A percentile compares a stretch with the other conserved stretches of the same genome.
These are phyloP conservation scores for Oidiodendron maius DNA, from an alignment of 495 filamentous ascomycete species.

Conservation along the genomic window DNA sequence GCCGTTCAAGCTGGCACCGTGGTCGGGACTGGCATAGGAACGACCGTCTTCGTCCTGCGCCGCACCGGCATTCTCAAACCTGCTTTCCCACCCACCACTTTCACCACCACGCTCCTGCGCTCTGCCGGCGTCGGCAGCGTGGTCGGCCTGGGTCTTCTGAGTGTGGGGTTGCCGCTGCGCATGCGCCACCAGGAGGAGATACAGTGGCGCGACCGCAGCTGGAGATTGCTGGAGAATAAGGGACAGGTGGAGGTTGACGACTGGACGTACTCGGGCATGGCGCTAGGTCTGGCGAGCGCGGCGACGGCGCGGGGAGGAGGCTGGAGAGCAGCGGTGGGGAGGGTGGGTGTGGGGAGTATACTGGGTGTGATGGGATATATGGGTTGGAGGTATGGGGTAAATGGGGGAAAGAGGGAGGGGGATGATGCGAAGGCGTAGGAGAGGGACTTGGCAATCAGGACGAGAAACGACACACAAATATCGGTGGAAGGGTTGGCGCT, in stretches of 20 bases:
- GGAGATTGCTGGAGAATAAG: constrained; percentile 48
- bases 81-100: not conserved
- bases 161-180: constrained; percentile 29
- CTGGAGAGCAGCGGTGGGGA: constrained; percentile 30
- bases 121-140: constrained; percentile 28
- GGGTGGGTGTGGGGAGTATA: constrained; percentile 34
- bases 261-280: constrained; percentile 34
- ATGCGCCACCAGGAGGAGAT: constrained; percentile 52
- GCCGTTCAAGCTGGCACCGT: constrained; percentile 41
- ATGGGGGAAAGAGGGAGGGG: constrained; percentile 25
- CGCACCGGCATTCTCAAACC: not conserved
- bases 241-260: constrained; percentile 48
- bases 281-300: constrained; percentile 22
- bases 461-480: no score
- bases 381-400: constrained; percentile 31
- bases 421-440: not conserved
- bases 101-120: constrained; percentile 27
- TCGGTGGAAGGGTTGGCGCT: no score
- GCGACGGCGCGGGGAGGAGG: constrained; percentile 22
- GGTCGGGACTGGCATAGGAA: constrained; percentile 29
- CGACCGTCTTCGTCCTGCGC: constrained; percentile 9
- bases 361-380: constrained; percentile 32
- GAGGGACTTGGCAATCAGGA: not conserved
- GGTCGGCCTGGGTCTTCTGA: constrained; percentile 24
- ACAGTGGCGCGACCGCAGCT: constrained; percentile 58